phyloP scores from a whole-genome alignment of 2,329 filamentous ascomycete genomes.

The Microdochium paspali region DNA sequence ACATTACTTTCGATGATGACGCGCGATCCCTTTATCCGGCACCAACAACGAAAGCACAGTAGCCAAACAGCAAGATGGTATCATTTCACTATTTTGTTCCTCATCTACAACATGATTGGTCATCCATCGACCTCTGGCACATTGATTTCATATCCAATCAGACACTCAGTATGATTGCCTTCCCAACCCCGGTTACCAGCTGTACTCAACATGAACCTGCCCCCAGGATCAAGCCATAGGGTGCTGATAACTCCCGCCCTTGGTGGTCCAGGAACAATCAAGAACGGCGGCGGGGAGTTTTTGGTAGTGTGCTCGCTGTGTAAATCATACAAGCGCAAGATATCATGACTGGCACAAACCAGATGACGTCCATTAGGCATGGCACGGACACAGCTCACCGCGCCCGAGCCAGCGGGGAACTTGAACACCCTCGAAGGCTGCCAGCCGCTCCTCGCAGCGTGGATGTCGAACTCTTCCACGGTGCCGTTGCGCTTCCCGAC shows the following conservation, averaged over 20 bases:
- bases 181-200: conserved; percentile 95
- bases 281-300: conserved; percentile 78
- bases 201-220: conserved; percentile 82
- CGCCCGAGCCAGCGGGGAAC: conserved; percentile 81
- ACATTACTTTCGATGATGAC: too few species aligned
- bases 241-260: conserved; percentile 80
- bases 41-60: background rate
- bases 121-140: conserved; percentile 17
- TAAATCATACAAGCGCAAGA: conserved; percentile 85
- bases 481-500: conserved; percentile 83
- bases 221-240: conserved; percentile 79
- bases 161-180: conserved; percentile 76
- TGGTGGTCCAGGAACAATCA: conserved; percentile 85
- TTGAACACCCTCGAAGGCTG: conserved; percentile 71
- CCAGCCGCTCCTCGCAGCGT: conserved; percentile 60
- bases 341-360: conserved; percentile 89
- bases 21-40: background rate
- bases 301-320: conserved; percentile 54
- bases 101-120: too few species aligned
- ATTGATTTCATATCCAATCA: conserved; percentile 89
- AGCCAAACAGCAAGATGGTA: background rate
- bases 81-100: too few species aligned
- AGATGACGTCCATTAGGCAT: conserved; percentile 93
- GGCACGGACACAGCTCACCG: conserved; percentile 76
- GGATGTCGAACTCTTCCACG: conserved; percentile 88